A percentile compares a stretch with the other conserved stretches of the same genome.
phyloP scores from a whole-genome alignment of 2,329 filamentous ascomycete genomes.

The Colletotrichum lini region DNA sequence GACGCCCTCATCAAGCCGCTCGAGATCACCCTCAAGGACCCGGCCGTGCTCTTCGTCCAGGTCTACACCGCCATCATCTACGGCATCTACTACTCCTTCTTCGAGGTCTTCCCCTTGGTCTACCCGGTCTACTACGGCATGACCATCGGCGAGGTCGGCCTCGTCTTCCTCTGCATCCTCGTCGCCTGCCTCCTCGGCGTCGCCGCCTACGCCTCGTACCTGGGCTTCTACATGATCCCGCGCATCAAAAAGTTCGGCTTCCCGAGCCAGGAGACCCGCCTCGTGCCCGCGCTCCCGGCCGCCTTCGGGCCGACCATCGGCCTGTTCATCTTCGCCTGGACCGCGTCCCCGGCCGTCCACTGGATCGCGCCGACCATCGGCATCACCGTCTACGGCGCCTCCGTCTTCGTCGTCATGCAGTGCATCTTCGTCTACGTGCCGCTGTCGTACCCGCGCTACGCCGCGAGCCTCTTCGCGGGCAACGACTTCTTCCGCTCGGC shows the following conservation, averaged over 20 bases:
- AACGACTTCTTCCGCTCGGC: slow-evolving; percentile 73
- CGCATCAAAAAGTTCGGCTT: slow-evolving; percentile 64
- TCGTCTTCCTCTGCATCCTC: slow-evolving; percentile 73
- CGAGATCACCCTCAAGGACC: slow-evolving; percentile 73
- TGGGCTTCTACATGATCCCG: slow-evolving; percentile 66
- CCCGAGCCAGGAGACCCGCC: slow-evolving; percentile 66
- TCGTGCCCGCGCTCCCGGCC: slow-evolving; percentile 68
- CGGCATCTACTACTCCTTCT: slow-evolving; percentile 74
- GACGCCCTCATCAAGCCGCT: slow-evolving; percentile 74
- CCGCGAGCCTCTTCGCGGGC: slow-evolving; percentile 71
- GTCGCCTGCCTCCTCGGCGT: slow-evolving; percentile 70
- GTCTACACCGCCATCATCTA: slow-evolving; percentile 74
- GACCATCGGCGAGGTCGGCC: slow-evolving; percentile 69
- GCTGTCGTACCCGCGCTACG: slow-evolving; percentile 68
- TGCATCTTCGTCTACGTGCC: slow-evolving; percentile 74
- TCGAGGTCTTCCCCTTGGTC: slow-evolving; percentile 77
- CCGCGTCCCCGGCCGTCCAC: slow-evolving; percentile 63
- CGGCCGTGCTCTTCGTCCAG: slow-evolving; percentile 73
- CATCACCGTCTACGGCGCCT: slow-evolving; percentile 67
- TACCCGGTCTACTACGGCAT: slow-evolving; percentile 73
- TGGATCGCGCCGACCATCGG: slow-evolving; percentile 72
- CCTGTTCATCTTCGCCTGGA: slow-evolving; percentile 75
- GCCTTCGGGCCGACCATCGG: slow-evolving; percentile 69
- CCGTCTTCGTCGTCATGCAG: slow-evolving; percentile 70
- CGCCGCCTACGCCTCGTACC: slow-evolving; percentile 64